Percentiles rank a stretch among this genome's conserved stretches.
Evolutionary conservation across 208 protist species (phyloP).

Genomic region (Trypanosoma avium): DNA sequence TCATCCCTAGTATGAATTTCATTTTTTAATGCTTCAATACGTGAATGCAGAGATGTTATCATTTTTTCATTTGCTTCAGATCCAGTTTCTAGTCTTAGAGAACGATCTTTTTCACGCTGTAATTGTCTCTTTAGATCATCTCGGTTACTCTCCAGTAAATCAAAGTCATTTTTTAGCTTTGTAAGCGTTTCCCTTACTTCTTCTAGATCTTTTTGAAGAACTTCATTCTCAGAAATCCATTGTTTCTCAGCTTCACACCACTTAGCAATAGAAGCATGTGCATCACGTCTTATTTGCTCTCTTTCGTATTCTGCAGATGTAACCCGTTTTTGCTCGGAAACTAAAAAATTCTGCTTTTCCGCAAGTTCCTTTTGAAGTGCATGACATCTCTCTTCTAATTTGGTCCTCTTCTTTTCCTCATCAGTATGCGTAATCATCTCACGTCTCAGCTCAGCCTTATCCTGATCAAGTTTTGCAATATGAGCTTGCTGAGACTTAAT

Average conservation of each 20-base stretch:
- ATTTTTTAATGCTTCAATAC: conserved; percentile 57
- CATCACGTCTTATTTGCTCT: conserved; percentile 68
- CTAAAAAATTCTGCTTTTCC: conserved; percentile 50
- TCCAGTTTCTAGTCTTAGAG: conserved; percentile 25
- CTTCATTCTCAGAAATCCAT: conserved; percentile 65
- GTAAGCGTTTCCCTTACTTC: conserved; percentile 13
- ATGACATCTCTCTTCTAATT: conserved; percentile 70
- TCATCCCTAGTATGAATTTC: conserved; percentile 66
- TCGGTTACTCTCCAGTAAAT: conserved; percentile 7
- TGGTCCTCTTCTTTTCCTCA: conserved; percentile 57
- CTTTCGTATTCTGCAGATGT: conserved; percentile 45
- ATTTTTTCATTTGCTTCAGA: conserved; percentile 37
- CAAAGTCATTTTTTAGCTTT: conserved; percentile 22
- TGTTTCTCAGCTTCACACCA: conserved; percentile 78
- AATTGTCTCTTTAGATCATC: conserved; percentile 35
- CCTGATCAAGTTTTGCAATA: conserved; percentile 74
- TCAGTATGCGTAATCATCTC: conserved; percentile 63
- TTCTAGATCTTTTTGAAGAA: conserved; percentile 43
- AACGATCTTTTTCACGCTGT: conserved; percentile 36
- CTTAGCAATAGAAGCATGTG: conserved; percentile 61
- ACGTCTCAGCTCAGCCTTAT: conserved; percentile 78
- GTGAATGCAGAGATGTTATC: conserved; percentile 34
- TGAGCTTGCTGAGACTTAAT: conserved; percentile 66
- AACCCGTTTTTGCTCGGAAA: conserved; percentile 34
- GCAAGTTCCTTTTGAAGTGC: conserved; percentile 64